Conservation (phyloP, 257 asterid species). For the Petunia secreta region DNA sequence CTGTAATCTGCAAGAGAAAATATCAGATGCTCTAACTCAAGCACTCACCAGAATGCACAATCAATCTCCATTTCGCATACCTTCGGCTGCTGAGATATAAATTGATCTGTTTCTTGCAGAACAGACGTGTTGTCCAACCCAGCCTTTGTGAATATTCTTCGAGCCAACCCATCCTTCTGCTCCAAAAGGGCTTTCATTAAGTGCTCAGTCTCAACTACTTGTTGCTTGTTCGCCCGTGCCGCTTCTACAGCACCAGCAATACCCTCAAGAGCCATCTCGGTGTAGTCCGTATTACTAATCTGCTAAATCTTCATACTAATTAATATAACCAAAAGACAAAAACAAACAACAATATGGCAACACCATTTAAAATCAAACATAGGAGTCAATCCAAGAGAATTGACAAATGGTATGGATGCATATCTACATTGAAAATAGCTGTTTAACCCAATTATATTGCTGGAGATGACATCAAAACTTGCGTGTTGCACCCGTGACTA, state of each 20-base stretch:
- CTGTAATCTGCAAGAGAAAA: slow-evolving; percentile 60
- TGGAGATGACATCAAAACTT: background rate
- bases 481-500: background rate
- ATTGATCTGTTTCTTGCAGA: slow-evolving; percentile 68
- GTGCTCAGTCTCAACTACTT: slow-evolving; percentile 91
- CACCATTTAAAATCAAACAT: background rate
- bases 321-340: background rate
- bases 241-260: slow-evolving; percentile 73
- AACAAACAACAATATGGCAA: background rate
- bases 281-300: slow-evolving; percentile 75
- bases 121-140: slow-evolving; percentile 82
- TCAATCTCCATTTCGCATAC: slow-evolving; percentile 35
- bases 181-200: slow-evolving; percentile 86
- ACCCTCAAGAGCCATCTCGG: slow-evolving; percentile 95
- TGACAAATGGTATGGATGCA: slow-evolving; percentile 10
- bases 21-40: slow-evolving; percentile 2
- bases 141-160: slow-evolving; percentile 88
- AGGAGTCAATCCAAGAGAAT: background rate
- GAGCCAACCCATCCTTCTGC: slow-evolving; percentile 91
- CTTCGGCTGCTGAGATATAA: slow-evolving; percentile 84
- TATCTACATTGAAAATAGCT: slow-evolving; percentile 12
- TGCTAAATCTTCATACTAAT: slow-evolving; percentile 35
- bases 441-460: background rate
- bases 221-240: slow-evolving; percentile 70
- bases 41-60: slow-evolving; percentile 3